Percentiles rank a stretch among this genome's conserved stretches.
These are phyloP conservation scores for Pulveroboletus sp. DNA, from an alignment of 768 basidiomycete genomes.

Conservation along the genomic window DNA sequence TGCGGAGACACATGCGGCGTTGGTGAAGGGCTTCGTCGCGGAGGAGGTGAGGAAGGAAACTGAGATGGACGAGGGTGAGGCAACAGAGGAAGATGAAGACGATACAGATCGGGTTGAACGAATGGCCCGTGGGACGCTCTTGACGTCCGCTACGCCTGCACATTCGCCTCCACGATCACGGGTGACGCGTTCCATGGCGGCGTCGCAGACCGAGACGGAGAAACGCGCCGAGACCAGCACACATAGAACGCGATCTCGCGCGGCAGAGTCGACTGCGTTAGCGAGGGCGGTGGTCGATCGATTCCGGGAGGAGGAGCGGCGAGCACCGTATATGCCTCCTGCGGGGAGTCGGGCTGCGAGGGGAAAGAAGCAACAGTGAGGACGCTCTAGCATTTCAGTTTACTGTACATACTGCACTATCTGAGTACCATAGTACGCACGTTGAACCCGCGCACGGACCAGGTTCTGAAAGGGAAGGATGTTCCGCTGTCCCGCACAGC, in stretches of 20 bases:
- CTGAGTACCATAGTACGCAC: too few relatives aligned
- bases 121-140: conserved; percentile 12
- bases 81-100: not conserved
- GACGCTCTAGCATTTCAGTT: too few relatives aligned
- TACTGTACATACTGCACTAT: too few relatives aligned
- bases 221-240: not conserved
- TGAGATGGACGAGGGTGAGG: not conserved
- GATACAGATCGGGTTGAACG: conserved; percentile 13
- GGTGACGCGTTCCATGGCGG: conserved; percentile 11
- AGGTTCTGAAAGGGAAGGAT: conserved; percentile 1
- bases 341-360: conserved; percentile 16
- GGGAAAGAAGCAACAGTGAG: not conserved
- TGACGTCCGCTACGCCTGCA: not conserved
- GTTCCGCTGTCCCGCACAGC: not conserved
- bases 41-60: not conserved
- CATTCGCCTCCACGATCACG: not conserved
- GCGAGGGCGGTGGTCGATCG: conserved; percentile 13
- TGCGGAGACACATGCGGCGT: conserved; percentile 21
- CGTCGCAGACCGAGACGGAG: not conserved
- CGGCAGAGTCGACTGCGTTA: conserved; percentile 9
- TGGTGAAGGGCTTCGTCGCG: conserved; percentile 5
- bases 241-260: conserved; percentile 5
- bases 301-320: conserved; percentile 1
- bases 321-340: conserved; percentile 7
- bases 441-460: conserved; percentile 16